Evolutionary conservation across 257 asterid genomes (phyloP).

Genomic region (Nicotiana undulata): DNA sequence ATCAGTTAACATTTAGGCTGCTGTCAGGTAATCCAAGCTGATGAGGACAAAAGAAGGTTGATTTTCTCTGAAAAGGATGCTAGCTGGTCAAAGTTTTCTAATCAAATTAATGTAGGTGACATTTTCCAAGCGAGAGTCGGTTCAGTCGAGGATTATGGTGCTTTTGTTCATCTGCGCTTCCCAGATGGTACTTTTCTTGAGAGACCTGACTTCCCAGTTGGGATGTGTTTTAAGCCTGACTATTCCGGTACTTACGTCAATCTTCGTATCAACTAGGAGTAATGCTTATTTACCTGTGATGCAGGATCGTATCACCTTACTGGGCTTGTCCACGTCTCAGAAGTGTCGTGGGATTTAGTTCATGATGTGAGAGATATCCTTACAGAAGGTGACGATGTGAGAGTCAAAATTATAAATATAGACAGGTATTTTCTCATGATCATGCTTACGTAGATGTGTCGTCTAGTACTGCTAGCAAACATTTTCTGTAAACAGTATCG

Average conservation of each 20-base stretch:
- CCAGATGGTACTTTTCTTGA: slow-evolving; percentile 60
- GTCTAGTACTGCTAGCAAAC: background rate
- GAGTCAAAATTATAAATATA: slow-evolving; percentile 56
- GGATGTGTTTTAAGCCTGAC: background rate
- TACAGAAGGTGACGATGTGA: slow-evolving; percentile 71
- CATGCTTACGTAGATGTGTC: background rate
- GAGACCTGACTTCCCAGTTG: background rate
- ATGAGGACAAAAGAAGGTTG: slow-evolving; percentile 61
- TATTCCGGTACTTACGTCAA: background rate
- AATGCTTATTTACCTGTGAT: slow-evolving; percentile 3
- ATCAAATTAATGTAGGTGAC: slow-evolving; percentile 58
- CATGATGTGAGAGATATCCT: slow-evolving; percentile 81
- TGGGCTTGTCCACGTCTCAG: slow-evolving; percentile 91
- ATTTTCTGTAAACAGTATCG: background rate
- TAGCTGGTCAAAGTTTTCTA: slow-evolving; percentile 58
- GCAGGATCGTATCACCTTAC: slow-evolving; percentile 74
- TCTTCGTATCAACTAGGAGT: background rate
- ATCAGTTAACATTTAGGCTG: slow-evolving; percentile 5
- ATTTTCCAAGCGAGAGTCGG: slow-evolving; percentile 67
- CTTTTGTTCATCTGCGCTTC: slow-evolving; percentile 75
- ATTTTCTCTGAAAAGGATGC: slow-evolving; percentile 92
- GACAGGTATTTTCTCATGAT: slow-evolving; percentile 54
- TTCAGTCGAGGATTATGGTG: slow-evolving; percentile 90
- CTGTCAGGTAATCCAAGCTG: slow-evolving; percentile 73
- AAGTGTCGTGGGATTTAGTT: slow-evolving; percentile 96